A percentile compares a stretch with the other conserved stretches of the same genome.
Evolutionary conservation across 1,139 yeast genomes (phyloP).

Genomic region (Suhomyces anneliseae): DNA sequence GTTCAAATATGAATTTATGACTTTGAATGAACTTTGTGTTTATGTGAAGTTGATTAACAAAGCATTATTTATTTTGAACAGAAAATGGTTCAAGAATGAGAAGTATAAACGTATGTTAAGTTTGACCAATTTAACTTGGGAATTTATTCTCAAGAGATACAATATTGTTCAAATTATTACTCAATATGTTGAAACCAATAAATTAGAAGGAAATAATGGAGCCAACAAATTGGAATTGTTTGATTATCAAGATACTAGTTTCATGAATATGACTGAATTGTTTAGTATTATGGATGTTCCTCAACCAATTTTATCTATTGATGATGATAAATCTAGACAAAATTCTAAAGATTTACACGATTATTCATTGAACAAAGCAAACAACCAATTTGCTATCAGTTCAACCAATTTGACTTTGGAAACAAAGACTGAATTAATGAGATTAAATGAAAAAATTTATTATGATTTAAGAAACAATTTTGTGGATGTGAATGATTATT

Average conservation of each 20-base stretch:
- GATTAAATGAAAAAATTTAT: constrained; percentile 40
- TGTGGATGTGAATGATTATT: constrained; percentile 48
- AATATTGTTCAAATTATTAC: constrained; percentile 33
- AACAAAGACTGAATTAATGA: constrained; percentile 27
- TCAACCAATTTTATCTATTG: constrained; percentile 28
- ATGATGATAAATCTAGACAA: constrained; percentile 2
- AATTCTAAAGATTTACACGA: neutral
- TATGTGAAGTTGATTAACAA: constrained; percentile 44
- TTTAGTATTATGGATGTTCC: constrained; percentile 48
- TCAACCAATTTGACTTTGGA: constrained; percentile 12
- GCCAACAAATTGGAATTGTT: constrained; percentile 31
- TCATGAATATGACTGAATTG: constrained; percentile 41
- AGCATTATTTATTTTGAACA: constrained; percentile 42
- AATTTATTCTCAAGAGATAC: constrained; percentile 40
- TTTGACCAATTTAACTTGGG: constrained; percentile 46
- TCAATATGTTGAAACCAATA: constrained; percentile 26
- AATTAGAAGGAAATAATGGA: constrained; percentile 10
- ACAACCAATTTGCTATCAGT: constrained; percentile 13
- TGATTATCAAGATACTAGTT: constrained; percentile 43
- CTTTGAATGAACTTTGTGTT: constrained; percentile 28
- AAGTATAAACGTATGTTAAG: constrained; percentile 48
- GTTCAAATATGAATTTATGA: constrained; percentile 46
- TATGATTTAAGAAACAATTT: constrained; percentile 46
- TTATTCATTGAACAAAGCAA: neutral
- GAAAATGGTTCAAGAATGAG: constrained; percentile 50